Evolutionary conservation across 192 early-diverging fungal species (phyloP), one percentile per base, ranked within the genome.

Genomic region (Dimargaris cristalligena): DNA sequence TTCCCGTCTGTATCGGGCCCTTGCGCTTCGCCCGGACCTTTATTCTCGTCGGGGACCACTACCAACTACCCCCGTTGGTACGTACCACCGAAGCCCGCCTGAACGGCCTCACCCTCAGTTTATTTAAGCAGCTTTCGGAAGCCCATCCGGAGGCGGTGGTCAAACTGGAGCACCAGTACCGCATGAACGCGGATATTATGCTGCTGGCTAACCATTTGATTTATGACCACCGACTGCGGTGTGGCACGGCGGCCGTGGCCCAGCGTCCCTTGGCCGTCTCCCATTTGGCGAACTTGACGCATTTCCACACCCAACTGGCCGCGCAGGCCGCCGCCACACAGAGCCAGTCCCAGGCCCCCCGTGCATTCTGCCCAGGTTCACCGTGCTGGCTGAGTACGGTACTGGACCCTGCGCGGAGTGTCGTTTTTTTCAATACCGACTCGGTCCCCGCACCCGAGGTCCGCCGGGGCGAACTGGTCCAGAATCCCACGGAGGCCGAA

Each of bases 151-250:
- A 80, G 26, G 72, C 90, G 0, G 80, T 94, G 22, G 75, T 76
- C 11, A 78, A 70, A 31, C 70, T 97, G 30, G 74, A 80, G 56
- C 76, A 80, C 58, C 94, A 97, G 63, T 97, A 95, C 62, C 84
- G 94, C 25, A 95, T 97, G 94, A 90, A 86, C 67, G 63, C 74
- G 23, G 91, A 91, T 32, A 87, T 97, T 41, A 91, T 94, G 88
- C 63, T 69, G 20, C 67, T 95, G 4, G 78, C 85, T 14, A 97
- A 95, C 64, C 67, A 70, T 13, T 66, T 94, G 2, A 81, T 95
- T 13, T 97, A 97, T 60, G 76, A 86, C 64, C 69, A 82, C 45
- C 74, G 83, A 34, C 67, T 97, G 54, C 65, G 71, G 29, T 93
- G 89, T 61, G 92, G 89, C 9, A 82, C 73, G 13, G 61, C 63